These are phyloP conservation scores for Phytophthora podocarpi DNA, from an alignment of 352 stramenopile genomes.

Conservation along the genomic window DNA sequence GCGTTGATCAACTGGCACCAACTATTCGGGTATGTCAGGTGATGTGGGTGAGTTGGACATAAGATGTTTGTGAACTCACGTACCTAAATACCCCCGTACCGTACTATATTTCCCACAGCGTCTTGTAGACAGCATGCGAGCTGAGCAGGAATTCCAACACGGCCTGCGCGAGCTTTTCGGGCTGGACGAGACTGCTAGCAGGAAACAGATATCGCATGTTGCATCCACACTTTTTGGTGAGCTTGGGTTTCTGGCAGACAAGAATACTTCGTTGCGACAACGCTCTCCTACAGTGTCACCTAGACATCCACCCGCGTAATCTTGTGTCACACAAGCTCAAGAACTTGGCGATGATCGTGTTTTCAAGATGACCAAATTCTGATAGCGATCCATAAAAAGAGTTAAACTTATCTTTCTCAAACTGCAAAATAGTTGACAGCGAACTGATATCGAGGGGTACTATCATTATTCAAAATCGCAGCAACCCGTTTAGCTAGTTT, in stretches of 20 bases:
- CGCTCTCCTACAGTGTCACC: background rate
- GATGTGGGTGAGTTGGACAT: background rate
- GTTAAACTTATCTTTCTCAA: too few species aligned
- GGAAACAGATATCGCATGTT: constrained; percentile 37
- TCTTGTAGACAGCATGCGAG: constrained; percentile 40
- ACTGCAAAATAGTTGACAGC: too few species aligned
- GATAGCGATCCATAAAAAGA: too few species aligned
- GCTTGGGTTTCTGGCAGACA: constrained; percentile 28
- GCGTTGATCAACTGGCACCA: constrained; percentile 40
- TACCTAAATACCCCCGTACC: too few species aligned
- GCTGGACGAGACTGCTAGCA: constrained; percentile 38
- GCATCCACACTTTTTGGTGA: constrained; percentile 32
- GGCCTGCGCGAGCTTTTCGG: constrained; percentile 42
- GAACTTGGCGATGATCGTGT: too few species aligned
- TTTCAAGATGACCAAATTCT: too few species aligned
- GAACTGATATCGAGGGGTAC: too few species aligned
- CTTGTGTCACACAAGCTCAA: too few species aligned
- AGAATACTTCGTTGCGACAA: background rate
- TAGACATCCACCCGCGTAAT: background rate
- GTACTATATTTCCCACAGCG: constrained; percentile 22
- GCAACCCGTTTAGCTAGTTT: constrained; percentile 1
- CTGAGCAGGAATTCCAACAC: constrained; percentile 39
- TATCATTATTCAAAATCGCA: too few species aligned
- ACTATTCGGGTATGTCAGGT: constrained; percentile 35
- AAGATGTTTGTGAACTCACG: background rate